Evolutionary conservation across 192 early-diverging fungal genomes (phyloP).

Genomic region (Backusella australiensis): DNA sequence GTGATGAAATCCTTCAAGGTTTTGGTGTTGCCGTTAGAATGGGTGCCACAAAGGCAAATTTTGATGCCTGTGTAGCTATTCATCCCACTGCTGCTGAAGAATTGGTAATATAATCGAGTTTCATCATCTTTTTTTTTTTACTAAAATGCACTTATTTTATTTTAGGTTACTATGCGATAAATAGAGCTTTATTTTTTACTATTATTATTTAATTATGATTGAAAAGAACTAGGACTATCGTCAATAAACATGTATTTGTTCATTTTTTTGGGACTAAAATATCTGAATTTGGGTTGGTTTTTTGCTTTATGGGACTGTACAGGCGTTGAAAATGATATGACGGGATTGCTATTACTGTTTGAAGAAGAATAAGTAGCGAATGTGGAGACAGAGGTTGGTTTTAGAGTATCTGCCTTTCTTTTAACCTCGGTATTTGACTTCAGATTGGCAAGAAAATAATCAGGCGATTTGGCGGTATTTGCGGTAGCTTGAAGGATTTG

Average conservation of each 20-base stretch:
- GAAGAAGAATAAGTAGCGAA: neutral
- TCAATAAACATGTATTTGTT: conserved; percentile 43
- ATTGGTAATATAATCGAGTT: conserved; percentile 61
- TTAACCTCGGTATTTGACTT: neutral
- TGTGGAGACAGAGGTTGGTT: neutral
- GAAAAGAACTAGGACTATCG: conserved; percentile 27
- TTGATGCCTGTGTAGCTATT: conserved; percentile 94
- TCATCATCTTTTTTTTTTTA: neutral
- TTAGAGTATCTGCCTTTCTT: neutral
- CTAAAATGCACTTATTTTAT: neutral
- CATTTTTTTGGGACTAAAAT: conserved; percentile 38
- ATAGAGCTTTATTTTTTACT: neutral
- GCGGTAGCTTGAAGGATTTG: neutral
- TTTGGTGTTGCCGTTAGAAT: conserved; percentile 97
- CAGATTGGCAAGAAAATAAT: conserved; percentile 9
- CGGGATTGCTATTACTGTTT: neutral
- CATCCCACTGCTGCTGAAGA: conserved; percentile 95
- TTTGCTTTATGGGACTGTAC: conserved; percentile 13
- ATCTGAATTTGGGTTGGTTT: conserved; percentile 34
- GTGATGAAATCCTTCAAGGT: conserved; percentile 93
- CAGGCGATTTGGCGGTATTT: neutral
- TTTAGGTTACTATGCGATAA: conserved; percentile 13
- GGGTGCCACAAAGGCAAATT: conserved; percentile 98
- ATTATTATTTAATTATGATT: conserved; percentile 3
- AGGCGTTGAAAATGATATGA: neutral